Base-by-base conservation (phyloP, 108 stramenopile species). In the Bacterosira constricta region DNA sequence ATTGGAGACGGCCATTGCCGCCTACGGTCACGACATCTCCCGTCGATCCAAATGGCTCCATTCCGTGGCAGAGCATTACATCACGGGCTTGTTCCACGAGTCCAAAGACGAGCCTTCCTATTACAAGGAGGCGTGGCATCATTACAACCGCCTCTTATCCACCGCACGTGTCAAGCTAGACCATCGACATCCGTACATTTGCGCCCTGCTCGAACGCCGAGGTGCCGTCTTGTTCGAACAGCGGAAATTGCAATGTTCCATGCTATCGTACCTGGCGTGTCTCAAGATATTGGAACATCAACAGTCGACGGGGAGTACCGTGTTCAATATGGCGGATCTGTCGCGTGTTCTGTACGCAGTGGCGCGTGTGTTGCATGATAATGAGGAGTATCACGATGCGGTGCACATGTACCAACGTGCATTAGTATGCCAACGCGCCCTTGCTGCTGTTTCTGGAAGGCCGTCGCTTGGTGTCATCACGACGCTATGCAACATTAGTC, bases 351-450 rank as follows among this genome's bases (percentile, higher is more conserved):
- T 77, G 42, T 82, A 82, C 39, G 63, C 49, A 21, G 65, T 82
- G 1, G 81, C 77, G 13, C 76, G 81, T 35, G 75, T 77, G 17
- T 56, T 82, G 11, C 81, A 82, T 42, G 81, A 82, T 60, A 71
- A 71, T 25, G 81, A 82, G 46, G 81, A 82, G 12, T 82, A 77
- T 73, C 63, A 54, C 29, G 81, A 82, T 73, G 76, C 81, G 20
- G 47, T 82, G 20, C 59, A 64, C 31, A 78, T 78, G 81, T 82
- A 82, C 31, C 63, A 78, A 34, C 76, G 77, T 20, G 72, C 81
- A 0, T 55, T 82, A 15, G 29, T 11, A 5, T 63, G 53, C 12
- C 81, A 78, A 56, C 63, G 63, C 2, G 59, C 44, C 9, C 25
- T 82, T 11, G 66, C 72, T 11, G 47, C 31, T 11, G 54, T 30